Evolutionary conservation across 192 early-diverging fungal genomes (phyloP).

Genomic region (Entophlyctis luteolus): DNA sequence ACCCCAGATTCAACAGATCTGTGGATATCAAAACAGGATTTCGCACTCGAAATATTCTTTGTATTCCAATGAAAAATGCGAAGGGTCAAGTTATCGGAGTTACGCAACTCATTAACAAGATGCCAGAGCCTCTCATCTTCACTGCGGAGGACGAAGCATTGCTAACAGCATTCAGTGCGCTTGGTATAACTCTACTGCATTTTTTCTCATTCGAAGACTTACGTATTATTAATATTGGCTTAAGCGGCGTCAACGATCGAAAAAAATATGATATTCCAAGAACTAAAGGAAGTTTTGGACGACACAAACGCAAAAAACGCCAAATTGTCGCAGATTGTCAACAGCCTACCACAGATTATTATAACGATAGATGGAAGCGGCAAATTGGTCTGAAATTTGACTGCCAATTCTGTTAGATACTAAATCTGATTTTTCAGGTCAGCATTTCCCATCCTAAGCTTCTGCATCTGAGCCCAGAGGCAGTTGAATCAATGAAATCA

Average conservation of each 20-base stretch:
- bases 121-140: slow-evolving; percentile 37
- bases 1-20: slow-evolving; percentile 46
- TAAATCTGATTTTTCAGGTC: slow-evolving; percentile 8
- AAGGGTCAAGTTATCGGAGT: slow-evolving; percentile 46
- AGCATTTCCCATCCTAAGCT: slow-evolving; percentile 32
- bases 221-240: background rate
- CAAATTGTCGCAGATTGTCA: background rate
- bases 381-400: slow-evolving; percentile 19
- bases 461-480: slow-evolving; percentile 15
- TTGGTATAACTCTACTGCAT: slow-evolving; percentile 30
- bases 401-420: slow-evolving; percentile 7
- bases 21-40: slow-evolving; percentile 52
- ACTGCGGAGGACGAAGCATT: slow-evolving; percentile 43
- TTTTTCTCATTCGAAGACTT: background rate
- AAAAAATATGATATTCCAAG: slow-evolving; percentile 43
- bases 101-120: slow-evolving; percentile 52
- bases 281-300: slow-evolving; percentile 31
- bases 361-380: slow-evolving; percentile 36
- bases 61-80: slow-evolving; percentile 45
- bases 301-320: background rate
- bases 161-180: slow-evolving; percentile 33
- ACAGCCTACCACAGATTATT: slow-evolving; percentile 18
- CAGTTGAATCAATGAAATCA: slow-evolving; percentile 17
- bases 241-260: slow-evolving; percentile 50
- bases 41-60: slow-evolving; percentile 50